A percentile compares a stretch with the other conserved stretches of the same genome.
Conservation (phyloP, 1,284 basidiomycete genomes). For the Cryptococcus maquisensis region DNA sequence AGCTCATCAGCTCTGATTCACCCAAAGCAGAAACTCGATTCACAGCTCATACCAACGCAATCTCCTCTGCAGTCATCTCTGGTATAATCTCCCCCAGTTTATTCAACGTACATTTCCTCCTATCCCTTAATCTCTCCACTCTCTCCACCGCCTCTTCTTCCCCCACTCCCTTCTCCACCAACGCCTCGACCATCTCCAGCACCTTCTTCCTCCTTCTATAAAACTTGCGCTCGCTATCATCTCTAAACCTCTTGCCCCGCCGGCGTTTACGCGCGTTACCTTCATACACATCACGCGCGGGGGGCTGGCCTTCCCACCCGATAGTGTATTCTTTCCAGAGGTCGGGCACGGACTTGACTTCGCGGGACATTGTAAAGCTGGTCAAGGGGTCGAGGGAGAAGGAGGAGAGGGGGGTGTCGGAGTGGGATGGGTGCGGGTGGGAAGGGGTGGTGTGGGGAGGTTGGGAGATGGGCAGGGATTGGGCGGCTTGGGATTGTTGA, state of each 20-base stretch:
- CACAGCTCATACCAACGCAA: not conserved
- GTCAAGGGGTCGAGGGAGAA: not conserved
- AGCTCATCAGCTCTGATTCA: too few relatives aligned
- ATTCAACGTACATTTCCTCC: not conserved
- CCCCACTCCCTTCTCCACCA: not conserved
- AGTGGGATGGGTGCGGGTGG: not conserved
- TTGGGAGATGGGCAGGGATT: not conserved
- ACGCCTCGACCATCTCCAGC: not conserved
- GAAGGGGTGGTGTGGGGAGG: not conserved
- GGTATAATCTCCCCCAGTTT: slow-evolving; percentile 1
- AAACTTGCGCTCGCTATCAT: not conserved
- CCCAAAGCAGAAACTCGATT: too few relatives aligned
- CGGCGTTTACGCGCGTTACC: not conserved
- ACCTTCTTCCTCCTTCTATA: not conserved
- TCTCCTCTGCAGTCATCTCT: not conserved
- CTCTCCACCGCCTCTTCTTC: not conserved
- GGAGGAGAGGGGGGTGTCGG: not conserved
- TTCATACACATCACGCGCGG: not conserved
- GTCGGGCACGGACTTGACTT: slow-evolving; percentile 1
- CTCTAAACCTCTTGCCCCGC: not conserved
- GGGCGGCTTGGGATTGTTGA: not conserved
- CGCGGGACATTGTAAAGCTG: not conserved
- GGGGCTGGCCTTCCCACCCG: not conserved
- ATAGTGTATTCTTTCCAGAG: slow-evolving; percentile 2
- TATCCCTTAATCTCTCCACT: not conserved